These are phyloP conservation scores for Brassica nigra DNA, from an alignment of 345 rosid genomes.

Conservation along the genomic window DNA sequence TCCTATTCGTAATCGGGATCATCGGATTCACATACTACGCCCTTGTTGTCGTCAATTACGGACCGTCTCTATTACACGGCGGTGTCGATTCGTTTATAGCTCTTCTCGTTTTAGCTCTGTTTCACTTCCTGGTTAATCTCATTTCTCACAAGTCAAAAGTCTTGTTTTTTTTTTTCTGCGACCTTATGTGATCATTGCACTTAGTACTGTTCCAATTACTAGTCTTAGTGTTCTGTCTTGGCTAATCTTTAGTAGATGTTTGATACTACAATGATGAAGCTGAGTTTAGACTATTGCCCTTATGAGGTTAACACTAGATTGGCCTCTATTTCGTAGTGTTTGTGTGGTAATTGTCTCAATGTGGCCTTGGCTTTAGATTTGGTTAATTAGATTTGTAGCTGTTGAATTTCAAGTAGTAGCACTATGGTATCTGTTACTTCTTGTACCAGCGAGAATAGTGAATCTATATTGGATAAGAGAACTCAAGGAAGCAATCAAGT, in stretches of 20 bases:
- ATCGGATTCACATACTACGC: conserved; percentile 66
- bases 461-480: neutral
- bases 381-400: neutral
- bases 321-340: neutral
- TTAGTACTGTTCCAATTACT: neutral
- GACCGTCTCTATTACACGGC: conserved; percentile 66
- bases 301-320: neutral
- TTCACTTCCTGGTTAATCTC: conserved; percentile 63
- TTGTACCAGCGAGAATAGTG: neutral
- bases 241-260: neutral
- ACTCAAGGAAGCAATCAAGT: neutral
- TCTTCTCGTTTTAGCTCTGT: conserved; percentile 47
- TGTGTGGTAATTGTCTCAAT: neutral
- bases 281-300: neutral
- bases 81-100: conserved; percentile 54
- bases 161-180: neutral
- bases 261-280: neutral
- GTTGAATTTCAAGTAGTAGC: neutral
- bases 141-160: neutral
- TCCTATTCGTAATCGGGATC: conserved; percentile 58
- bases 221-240: neutral
- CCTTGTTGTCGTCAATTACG: conserved; percentile 59
- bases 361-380: neutral
- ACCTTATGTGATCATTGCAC: conserved; percentile 15
- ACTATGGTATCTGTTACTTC: neutral